Evolutionary conservation across 2,329 filamentous ascomycete genomes (phyloP).

Genomic region (Fusarium mexicanum): DNA sequence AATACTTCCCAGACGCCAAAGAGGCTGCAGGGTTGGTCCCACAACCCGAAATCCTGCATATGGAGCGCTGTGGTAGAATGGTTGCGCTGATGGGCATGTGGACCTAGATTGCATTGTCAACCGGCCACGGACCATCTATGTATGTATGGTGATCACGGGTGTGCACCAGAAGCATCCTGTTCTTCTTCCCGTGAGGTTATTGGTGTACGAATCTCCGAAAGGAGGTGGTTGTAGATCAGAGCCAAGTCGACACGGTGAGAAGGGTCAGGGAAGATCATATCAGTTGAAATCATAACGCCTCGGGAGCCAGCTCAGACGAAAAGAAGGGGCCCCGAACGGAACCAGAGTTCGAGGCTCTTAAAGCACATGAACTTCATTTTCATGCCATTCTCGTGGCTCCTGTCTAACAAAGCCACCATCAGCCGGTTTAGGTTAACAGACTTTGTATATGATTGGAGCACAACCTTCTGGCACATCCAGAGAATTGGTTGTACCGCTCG

Average conservation of each 20-base stretch:
- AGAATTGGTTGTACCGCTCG: constrained; percentile 14
- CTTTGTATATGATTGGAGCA: not conserved
- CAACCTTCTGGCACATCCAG: constrained; percentile 6
- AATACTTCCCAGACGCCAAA: constrained; percentile 11
- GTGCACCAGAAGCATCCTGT: constrained; percentile 21
- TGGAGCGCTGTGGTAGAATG: constrained; percentile 7
- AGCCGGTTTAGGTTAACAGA: not conserved
- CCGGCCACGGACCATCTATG: constrained; percentile 36
- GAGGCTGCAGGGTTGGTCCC: constrained; percentile 37
- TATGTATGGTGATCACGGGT: constrained; percentile 37
- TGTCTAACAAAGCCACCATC: not conserved
- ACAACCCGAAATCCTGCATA: constrained; percentile 35
- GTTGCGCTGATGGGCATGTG: constrained; percentile 39
- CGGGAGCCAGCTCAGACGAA: constrained; percentile 7
- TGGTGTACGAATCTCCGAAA: constrained; percentile 4
- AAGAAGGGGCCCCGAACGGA: constrained; percentile 2
- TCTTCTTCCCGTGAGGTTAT: constrained; percentile 3
- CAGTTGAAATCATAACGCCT: constrained; percentile 22
- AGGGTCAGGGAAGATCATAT: not conserved
- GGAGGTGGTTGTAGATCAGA: constrained; percentile 19
- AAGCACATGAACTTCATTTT: not conserved
- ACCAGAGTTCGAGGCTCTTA: constrained; percentile 1
- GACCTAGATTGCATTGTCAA: constrained; percentile 40
- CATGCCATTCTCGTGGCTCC: constrained; percentile 3
- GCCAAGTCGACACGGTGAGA: constrained; percentile 3